These are phyloP conservation scores for Gastrolobium bilobum DNA, from an alignment of 306 rosid species.

Conservation along the genomic window DNA sequence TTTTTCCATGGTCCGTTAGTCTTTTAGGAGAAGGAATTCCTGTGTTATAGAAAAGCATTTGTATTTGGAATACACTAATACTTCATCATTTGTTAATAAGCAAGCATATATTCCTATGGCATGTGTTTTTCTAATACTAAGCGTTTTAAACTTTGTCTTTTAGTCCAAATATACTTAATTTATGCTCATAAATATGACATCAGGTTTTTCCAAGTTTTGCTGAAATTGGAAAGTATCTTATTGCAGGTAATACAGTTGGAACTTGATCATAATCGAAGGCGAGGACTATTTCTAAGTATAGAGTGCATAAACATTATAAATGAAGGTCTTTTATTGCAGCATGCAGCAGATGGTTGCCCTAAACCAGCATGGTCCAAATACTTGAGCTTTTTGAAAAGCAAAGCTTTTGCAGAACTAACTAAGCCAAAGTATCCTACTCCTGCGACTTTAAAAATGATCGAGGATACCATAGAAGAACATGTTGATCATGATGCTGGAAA, in stretches of 20 bases:
- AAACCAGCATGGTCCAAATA: constrained; percentile 87
- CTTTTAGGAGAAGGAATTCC: constrained; percentile 16
- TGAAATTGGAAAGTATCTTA: constrained; percentile 42
- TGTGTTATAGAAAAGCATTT: constrained; percentile 20
- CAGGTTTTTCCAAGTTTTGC: constrained; percentile 17
- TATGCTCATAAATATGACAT: constrained; percentile 27
- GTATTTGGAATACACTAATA: constrained; percentile 10
- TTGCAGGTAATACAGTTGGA: constrained; percentile 78
- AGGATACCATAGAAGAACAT: constrained; percentile 54
- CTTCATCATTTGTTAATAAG: constrained; percentile 5
- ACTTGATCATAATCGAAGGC: constrained; percentile 67
- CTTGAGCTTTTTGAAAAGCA: constrained; percentile 87
- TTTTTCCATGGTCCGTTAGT: background rate
- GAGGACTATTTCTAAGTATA: constrained; percentile 68
- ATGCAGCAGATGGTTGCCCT: constrained; percentile 84
- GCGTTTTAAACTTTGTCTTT: constrained; percentile 37
- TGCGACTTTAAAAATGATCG: constrained; percentile 71
- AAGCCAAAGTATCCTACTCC: constrained; percentile 73
- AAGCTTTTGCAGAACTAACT: constrained; percentile 82
- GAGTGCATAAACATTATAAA: constrained; percentile 89
- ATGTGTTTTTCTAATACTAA: constrained; percentile 17
- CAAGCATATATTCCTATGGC: constrained; percentile 3
- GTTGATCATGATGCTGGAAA: constrained; percentile 52
- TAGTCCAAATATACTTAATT: constrained; percentile 18
- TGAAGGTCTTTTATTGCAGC: constrained; percentile 89